phyloP scores from a whole-genome alignment of 208 protist species.

The Naegleria lovaniensis region DNA sequence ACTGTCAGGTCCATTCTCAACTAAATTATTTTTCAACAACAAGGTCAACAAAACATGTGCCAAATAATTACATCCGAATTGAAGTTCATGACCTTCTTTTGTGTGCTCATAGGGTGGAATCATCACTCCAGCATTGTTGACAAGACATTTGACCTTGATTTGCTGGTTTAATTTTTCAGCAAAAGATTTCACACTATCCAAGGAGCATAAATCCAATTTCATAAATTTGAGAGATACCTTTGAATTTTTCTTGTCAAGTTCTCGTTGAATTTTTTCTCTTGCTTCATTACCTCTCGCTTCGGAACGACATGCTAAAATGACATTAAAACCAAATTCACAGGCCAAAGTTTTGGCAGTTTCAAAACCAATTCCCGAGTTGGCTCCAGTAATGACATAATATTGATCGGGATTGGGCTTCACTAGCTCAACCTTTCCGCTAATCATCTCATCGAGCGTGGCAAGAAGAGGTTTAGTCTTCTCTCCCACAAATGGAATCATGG shows the following conservation, averaged over 20 bases:
- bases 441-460: neutral
- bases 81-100: conserved; percentile 19
- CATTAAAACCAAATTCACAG: neutral
- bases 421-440: neutral
- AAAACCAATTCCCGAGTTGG: conserved; percentile 16
- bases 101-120: neutral
- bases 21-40: neutral
- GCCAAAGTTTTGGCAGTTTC: conserved; percentile 2
- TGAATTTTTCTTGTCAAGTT: neutral
- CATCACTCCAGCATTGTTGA: conserved; percentile 20
- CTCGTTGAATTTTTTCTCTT: neutral
- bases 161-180: neutral
- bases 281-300: neutral
- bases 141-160: neutral
- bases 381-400: neutral
- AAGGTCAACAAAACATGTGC: neutral
- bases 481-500: neutral
- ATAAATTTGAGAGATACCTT: neutral
- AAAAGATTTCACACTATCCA: neutral
- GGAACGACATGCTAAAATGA: neutral
- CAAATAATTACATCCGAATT: conserved; percentile 11
- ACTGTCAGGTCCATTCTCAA: neutral
- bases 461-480: neutral
- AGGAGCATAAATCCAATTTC: neutral
- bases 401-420: neutral